phyloP scores from a whole-genome alignment of 192 early-diverging fungal genomes.

The Linnemannia elongata region DNA sequence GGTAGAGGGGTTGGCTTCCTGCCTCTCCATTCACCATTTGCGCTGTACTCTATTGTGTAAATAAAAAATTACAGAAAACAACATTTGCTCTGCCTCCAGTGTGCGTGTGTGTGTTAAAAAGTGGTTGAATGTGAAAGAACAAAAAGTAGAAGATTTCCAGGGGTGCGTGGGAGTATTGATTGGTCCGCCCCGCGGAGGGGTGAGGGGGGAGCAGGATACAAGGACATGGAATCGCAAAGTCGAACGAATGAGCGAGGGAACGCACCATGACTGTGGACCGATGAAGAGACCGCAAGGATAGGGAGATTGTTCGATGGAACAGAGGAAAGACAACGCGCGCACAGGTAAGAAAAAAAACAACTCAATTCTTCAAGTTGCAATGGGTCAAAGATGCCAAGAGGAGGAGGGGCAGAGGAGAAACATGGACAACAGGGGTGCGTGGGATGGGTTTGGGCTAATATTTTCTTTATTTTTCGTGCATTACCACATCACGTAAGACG shows the following conservation, averaged over 20 bases:
- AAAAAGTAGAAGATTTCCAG: not conserved
- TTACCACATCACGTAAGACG: not conserved
- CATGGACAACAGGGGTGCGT: not conserved
- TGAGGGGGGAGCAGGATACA: not conserved
- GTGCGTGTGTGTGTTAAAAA: not conserved
- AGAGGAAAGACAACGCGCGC: not conserved
- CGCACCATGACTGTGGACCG: not conserved
- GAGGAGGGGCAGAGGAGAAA: not conserved
- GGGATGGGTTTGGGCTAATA: not conserved
- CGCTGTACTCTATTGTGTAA: not conserved
- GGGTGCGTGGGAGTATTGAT: not conserved
- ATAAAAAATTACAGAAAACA: conserved; percentile 7
- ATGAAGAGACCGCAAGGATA: not conserved
- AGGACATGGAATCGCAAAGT: not conserved
- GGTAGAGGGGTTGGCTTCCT: not conserved
- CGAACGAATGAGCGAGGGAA: not conserved
- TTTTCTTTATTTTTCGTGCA: not conserved
- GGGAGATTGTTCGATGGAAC: not conserved
- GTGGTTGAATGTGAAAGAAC: no score
- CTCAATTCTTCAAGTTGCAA: not conserved
- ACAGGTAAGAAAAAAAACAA: not conserved
- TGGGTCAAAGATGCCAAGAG: not conserved
- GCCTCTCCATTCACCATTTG: not conserved
- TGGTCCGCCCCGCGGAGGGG: not conserved
- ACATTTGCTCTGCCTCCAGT: not conserved